Evolutionary conservation across 73 alveolate genomes (phyloP).

Genomic region (Symbiodinium pilosum): DNA sequence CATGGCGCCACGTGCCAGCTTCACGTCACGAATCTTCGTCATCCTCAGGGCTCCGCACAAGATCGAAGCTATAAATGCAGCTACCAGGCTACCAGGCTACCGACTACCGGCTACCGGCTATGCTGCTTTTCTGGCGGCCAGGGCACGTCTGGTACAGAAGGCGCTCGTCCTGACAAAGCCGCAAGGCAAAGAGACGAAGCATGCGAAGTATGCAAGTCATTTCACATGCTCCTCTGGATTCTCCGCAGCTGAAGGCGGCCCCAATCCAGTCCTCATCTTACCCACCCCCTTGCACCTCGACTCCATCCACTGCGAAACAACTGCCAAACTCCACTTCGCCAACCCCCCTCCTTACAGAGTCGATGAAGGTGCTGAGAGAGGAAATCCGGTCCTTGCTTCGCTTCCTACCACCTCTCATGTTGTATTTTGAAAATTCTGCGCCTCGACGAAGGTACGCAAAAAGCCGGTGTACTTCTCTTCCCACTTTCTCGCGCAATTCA

Average conservation of each 20-base stretch:
- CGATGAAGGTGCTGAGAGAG: constrained; percentile 53
- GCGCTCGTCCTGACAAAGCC: constrained; percentile 44
- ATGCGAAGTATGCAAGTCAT: too few relatives aligned
- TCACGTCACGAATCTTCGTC: constrained; percentile 98
- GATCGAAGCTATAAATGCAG: too few relatives aligned
- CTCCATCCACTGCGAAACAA: neutral
- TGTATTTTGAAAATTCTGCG: too few relatives aligned
- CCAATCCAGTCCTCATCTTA: constrained; percentile 44
- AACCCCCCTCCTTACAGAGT: constrained; percentile 24
- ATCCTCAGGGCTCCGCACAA: constrained; percentile 92
- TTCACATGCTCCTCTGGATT: constrained; percentile 58
- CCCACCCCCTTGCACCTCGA: too few relatives aligned
- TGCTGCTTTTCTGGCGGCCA: neutral
- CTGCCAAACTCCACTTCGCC: neutral
- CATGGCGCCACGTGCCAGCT: constrained; percentile 95
- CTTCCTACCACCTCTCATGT: too few relatives aligned
- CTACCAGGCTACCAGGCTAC: too few relatives aligned
- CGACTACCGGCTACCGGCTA: too few relatives aligned
- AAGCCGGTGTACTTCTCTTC: constrained; percentile 79
- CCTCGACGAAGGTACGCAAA: constrained; percentile 52
- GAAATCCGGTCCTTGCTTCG: constrained; percentile 34
- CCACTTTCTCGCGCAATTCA: constrained; percentile 56
- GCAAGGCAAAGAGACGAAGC: neutral
- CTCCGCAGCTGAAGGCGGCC: constrained; percentile 76
- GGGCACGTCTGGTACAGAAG: constrained; percentile 64